A percentile compares a stretch with the other conserved stretches of the same genome.
phyloP scores from a whole-genome alignment of 352 stramenopile species.

The Phytophthora pluvialis region DNA sequence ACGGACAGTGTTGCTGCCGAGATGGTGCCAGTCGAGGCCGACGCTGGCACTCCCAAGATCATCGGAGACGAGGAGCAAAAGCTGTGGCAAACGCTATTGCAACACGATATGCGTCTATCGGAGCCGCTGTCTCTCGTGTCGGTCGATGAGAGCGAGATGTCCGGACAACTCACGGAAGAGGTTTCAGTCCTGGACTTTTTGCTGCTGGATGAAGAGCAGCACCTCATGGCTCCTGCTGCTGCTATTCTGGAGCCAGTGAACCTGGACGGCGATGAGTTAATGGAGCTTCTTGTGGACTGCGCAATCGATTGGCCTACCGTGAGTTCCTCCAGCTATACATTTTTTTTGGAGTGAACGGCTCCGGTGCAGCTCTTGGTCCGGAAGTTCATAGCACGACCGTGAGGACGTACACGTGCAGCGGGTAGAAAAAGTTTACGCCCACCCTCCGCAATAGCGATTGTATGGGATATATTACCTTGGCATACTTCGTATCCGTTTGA shows the following conservation, averaged over 20 bases:
- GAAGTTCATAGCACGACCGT: no score
- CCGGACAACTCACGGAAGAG: neutral
- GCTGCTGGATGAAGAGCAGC: slow-evolving; percentile 13
- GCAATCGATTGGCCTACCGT: neutral
- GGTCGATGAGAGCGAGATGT: neutral
- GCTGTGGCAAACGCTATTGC: neutral
- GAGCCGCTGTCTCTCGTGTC: slow-evolving; percentile 2
- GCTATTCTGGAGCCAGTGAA: neutral
- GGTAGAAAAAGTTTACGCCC: no score
- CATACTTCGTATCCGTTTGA: no score
- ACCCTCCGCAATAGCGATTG: no score
- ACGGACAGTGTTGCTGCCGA: neutral
- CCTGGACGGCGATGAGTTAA: slow-evolving; percentile 8
- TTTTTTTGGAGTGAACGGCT: no score
- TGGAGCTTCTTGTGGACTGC: slow-evolving; percentile 8
- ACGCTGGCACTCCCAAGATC: no score
- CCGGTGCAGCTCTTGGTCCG: no score
- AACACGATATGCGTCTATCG: neutral
- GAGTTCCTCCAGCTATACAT: slow-evolving; percentile 1
- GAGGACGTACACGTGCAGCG: no score
- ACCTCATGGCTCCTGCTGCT: slow-evolving; percentile 4
- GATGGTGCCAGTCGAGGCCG: no score
- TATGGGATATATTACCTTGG: no score
- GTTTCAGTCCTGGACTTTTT: neutral
- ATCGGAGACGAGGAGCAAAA: neutral